Percentiles rank a stretch among this genome's conserved stretches.
phyloP scores from a whole-genome alignment of 768 basidiomycete genomes.

The Tubosaeta sp. region DNA sequence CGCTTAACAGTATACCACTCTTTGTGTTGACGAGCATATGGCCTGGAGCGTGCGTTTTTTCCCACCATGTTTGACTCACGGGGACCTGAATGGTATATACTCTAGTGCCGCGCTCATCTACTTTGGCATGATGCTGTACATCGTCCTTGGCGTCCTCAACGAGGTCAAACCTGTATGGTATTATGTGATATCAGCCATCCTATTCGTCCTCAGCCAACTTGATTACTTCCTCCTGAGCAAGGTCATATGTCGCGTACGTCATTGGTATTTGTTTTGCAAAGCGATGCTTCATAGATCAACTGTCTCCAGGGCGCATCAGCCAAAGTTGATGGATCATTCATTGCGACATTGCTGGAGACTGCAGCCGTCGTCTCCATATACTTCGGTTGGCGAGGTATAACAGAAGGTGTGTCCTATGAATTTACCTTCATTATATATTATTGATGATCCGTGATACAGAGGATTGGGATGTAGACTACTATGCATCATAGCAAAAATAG shows the following conservation, averaged over 20 bases:
- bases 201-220: slow-evolving; percentile 79
- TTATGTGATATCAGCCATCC: slow-evolving; percentile 65
- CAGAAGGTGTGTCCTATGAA: slow-evolving; percentile 59
- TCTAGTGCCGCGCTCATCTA: slow-evolving; percentile 63
- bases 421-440: background rate
- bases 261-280: background rate
- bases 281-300: slow-evolving; percentile 9
- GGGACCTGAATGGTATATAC: slow-evolving; percentile 2
- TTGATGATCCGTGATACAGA: slow-evolving; percentile 24
- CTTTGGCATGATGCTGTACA: slow-evolving; percentile 71
- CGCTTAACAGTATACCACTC: slow-evolving; percentile 64
- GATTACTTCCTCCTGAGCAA: slow-evolving; percentile 78
- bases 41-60: slow-evolving; percentile 62
- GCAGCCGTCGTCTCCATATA: slow-evolving; percentile 64
- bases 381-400: slow-evolving; percentile 83
- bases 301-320: slow-evolving; percentile 50
- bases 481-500: slow-evolving; percentile 29
- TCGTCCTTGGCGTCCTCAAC: slow-evolving; percentile 70
- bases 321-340: slow-evolving; percentile 82
- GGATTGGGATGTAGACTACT: slow-evolving; percentile 54
- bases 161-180: slow-evolving; percentile 79
- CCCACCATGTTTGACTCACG: background rate
- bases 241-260: slow-evolving; percentile 65
- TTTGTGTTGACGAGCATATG: slow-evolving; percentile 80
- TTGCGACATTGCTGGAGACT: slow-evolving; percentile 82